Evolutionary conservation across 2,329 filamentous ascomycete species (phyloP).

Genomic region (Botryotinia calthae): DNA sequence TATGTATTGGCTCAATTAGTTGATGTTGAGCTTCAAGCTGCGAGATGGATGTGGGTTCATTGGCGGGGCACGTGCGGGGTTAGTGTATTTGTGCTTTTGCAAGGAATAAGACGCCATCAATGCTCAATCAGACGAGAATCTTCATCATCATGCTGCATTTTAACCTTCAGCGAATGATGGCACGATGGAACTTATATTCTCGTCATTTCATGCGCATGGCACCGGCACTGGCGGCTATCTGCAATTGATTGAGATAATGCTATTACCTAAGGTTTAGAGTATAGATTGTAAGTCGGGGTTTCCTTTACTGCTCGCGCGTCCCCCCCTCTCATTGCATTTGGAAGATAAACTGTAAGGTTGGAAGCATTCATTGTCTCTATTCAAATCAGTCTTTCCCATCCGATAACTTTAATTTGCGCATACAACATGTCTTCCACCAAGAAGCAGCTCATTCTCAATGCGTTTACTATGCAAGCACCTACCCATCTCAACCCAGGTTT

Average conservation of each 20-base stretch:
- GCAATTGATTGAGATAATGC: not conserved
- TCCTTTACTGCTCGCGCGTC: not conserved
- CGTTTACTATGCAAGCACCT: conserved; percentile 50
- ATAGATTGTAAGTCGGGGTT: not conserved
- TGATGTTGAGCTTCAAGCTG: not conserved
- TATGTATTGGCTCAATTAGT: not conserved
- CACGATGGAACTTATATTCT: conserved; percentile 4
- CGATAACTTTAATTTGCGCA: not conserved
- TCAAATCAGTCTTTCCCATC: not conserved
- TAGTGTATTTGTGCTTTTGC: conserved; percentile 10
- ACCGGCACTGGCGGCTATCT: not conserved
- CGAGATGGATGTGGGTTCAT: not conserved
- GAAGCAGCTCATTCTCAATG: conserved; percentile 50
- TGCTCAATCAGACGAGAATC: conserved; percentile 24
- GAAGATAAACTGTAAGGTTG: not conserved
- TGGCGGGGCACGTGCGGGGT: conserved; percentile 7
- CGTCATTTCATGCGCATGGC: conserved; percentile 6
- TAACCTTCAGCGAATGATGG: not conserved
- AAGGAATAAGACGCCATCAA: conserved; percentile 28
- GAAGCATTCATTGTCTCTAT: not conserved
- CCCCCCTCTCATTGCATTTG: not conserved
- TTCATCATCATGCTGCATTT: not conserved
- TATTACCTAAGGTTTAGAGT: conserved; percentile 7
- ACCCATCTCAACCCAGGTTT: conserved; percentile 55
- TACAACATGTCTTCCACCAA: conserved; percentile 30